These are phyloP conservation scores for Paracamarosporium sp. DNA, from an alignment of 2,329 filamentous ascomycete genomes.

Conservation along the genomic window DNA sequence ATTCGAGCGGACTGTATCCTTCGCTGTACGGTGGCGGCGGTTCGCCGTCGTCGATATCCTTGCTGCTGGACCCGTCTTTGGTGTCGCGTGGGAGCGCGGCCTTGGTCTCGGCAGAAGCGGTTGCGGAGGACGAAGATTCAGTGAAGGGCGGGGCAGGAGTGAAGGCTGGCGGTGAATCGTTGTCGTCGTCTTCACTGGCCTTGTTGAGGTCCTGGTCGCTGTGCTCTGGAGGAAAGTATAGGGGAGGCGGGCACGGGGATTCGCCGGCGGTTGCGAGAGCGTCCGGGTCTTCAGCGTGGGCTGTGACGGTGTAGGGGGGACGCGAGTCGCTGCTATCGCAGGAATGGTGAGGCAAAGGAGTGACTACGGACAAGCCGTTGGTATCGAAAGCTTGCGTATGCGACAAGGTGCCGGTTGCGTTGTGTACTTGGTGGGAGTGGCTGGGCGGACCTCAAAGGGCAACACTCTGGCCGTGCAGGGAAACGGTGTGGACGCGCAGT, in stretches of 20 bases:
- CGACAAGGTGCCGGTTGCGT: slow-evolving; percentile 53
- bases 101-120: slow-evolving; percentile 75
- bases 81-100: slow-evolving; percentile 81
- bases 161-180: slow-evolving; percentile 56
- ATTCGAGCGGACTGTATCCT: slow-evolving; percentile 87
- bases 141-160: slow-evolving; percentile 60
- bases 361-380: slow-evolving; percentile 55
- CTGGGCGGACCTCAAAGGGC: slow-evolving; percentile 31
- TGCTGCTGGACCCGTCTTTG: slow-evolving; percentile 76
- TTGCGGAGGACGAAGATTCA: slow-evolving; percentile 55
- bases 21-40: slow-evolving; percentile 96
- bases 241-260: slow-evolving; percentile 64
- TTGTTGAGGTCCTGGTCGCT: slow-evolving; percentile 57
- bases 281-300: slow-evolving; percentile 44
- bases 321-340: slow-evolving; percentile 32
- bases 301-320: slow-evolving; percentile 35
- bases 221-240: slow-evolving; percentile 62
- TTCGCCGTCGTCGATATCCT: slow-evolving; percentile 80
- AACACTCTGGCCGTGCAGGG: slow-evolving; percentile 22
- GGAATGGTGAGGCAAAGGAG: slow-evolving; percentile 45
- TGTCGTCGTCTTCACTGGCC: slow-evolving; percentile 43
- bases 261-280: slow-evolving; percentile 55
- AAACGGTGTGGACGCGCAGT: slow-evolving; percentile 34
- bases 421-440: slow-evolving; percentile 22
- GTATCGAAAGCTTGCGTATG: slow-evolving; percentile 47